Conservation (phyloP, 2,329 filamentous ascomycete genomes). For the Bimuria novae-zelandiae region DNA sequence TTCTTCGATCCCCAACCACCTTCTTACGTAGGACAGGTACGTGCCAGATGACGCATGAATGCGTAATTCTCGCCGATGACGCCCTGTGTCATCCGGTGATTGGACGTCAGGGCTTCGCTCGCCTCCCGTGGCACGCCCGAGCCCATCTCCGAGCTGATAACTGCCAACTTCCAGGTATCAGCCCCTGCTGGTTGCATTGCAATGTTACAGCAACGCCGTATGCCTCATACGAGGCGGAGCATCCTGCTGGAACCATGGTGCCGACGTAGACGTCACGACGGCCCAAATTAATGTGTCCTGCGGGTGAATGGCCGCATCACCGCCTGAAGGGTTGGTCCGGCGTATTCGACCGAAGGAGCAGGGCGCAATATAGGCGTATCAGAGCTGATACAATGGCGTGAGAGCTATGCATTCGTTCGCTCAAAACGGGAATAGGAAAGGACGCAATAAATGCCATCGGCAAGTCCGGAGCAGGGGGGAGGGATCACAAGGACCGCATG, state of each 20-base stretch:
- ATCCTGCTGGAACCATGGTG: constrained; percentile 15
- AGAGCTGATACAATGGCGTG: background rate
- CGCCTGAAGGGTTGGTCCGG: constrained; percentile 13
- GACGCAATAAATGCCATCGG: too few species aligned
- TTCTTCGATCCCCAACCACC: constrained; percentile 12
- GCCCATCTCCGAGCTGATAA: background rate
- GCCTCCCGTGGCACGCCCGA: constrained; percentile 12
- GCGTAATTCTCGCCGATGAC: constrained; percentile 8
- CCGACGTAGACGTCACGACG: constrained; percentile 9
- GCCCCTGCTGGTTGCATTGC: constrained; percentile 17
- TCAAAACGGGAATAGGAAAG: too few species aligned
- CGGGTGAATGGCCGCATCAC: constrained; percentile 10
- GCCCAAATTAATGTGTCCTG: constrained; percentile 15
- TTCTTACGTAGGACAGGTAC: constrained; percentile 12
- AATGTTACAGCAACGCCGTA: constrained; percentile 20
- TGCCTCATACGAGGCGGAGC: constrained; percentile 17
- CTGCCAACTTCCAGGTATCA: constrained; percentile 13
- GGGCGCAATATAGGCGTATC: constrained; percentile 6
- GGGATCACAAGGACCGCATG: too few species aligned
- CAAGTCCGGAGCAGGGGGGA: too few species aligned
- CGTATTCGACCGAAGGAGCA: constrained; percentile 2
- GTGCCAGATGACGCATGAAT: constrained; percentile 1
- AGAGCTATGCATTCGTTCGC: too few species aligned
- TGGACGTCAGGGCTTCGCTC: constrained; percentile 14
- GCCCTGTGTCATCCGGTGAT: constrained; percentile 11